Conservation (phyloP, 495 filamentous ascomycete genomes). For the Aspergillus coremiiformis region DNA sequence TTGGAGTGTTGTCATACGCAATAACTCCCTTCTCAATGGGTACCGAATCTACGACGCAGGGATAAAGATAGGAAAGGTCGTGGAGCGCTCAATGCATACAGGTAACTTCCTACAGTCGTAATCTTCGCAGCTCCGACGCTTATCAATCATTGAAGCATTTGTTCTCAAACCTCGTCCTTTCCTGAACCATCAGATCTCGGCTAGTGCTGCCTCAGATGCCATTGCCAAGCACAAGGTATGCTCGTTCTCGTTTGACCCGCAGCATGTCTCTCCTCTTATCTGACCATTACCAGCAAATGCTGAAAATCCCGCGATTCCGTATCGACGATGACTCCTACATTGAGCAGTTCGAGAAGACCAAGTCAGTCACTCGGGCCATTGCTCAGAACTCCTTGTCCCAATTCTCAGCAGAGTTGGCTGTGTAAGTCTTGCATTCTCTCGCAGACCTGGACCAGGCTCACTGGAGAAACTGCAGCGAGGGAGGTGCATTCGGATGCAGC, state of each 20-base stretch:
- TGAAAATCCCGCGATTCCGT: slow-evolving; percentile 4
- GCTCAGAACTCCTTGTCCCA: slow-evolving; percentile 3
- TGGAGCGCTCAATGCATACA: slow-evolving; percentile 3
- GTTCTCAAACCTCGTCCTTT: background rate
- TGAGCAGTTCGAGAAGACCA: background rate
- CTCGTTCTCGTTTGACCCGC: background rate
- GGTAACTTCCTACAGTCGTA: background rate
- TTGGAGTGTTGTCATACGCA: slow-evolving; percentile 3
- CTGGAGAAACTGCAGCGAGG: background rate
- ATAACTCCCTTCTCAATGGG: slow-evolving; percentile 5
- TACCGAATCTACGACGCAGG: background rate
- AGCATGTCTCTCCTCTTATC: background rate
- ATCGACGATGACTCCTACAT: slow-evolving; percentile 8
- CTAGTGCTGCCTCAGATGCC: background rate
- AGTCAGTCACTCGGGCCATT: background rate
- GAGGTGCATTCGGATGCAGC: slow-evolving; percentile 1
- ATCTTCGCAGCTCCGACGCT: background rate
- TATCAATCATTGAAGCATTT: background rate
- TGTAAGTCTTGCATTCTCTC: background rate
- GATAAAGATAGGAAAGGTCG: background rate
- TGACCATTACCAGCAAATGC: background rate
- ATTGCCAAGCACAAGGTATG: background rate
- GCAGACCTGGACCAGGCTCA: background rate
- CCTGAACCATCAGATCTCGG: background rate
- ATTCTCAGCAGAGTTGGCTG: background rate